These are phyloP conservation scores for Suillus subluteus DNA, from an alignment of 768 basidiomycete genomes.

Conservation along the genomic window DNA sequence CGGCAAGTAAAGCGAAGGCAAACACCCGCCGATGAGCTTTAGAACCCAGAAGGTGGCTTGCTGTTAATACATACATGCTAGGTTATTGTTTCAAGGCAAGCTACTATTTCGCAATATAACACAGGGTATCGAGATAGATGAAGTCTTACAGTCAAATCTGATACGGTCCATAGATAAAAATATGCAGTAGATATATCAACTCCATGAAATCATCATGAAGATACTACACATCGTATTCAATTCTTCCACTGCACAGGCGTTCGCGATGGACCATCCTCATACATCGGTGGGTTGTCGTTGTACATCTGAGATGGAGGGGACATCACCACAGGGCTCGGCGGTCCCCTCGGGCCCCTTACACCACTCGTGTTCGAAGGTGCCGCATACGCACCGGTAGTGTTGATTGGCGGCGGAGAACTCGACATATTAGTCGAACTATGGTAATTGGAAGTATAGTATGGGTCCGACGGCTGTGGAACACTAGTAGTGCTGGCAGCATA, in stretches of 20 bases:
- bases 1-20: slow-evolving; percentile 23
- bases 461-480: slow-evolving; percentile 42
- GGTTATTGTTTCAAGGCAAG: not conserved
- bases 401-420: slow-evolving; percentile 42
- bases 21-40: slow-evolving; percentile 33
- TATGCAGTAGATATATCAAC: not conserved
- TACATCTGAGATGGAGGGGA: slow-evolving; percentile 30
- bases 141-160: slow-evolving; percentile 18
- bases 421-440: slow-evolving; percentile 24
- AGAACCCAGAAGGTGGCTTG: not conserved
- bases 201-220: not conserved
- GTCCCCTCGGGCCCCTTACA: slow-evolving; percentile 46
- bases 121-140: slow-evolving; percentile 28
- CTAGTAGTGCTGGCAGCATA: slow-evolving; percentile 47
- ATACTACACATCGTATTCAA: slow-evolving; percentile 15
- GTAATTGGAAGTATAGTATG: slow-evolving; percentile 30
- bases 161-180: slow-evolving; percentile 23
- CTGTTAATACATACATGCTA: not conserved
- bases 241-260: slow-evolving; percentile 54
- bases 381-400: slow-evolving; percentile 37
- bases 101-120: slow-evolving; percentile 16
- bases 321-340: slow-evolving; percentile 30
- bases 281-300: slow-evolving; percentile 66
- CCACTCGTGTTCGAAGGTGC: slow-evolving; percentile 39
- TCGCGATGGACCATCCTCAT: slow-evolving; percentile 57